Evolutionary conservation across 1,284 basidiomycete species (phyloP).

Genomic region (Sanguinoderma infundibulare): DNA sequence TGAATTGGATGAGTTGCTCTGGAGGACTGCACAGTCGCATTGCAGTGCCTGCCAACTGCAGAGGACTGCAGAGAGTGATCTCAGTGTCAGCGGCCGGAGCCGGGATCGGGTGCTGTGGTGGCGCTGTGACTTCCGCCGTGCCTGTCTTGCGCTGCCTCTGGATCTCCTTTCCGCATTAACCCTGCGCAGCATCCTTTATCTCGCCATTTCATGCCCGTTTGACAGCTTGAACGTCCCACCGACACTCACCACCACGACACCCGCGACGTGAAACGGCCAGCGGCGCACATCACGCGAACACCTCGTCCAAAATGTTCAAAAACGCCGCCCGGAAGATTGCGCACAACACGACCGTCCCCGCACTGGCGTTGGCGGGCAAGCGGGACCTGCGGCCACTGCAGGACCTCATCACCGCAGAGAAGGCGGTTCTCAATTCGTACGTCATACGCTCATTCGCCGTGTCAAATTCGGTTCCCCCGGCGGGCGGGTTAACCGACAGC

Average conservation of each 20-base stretch:
- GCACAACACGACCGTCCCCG: slow-evolving; percentile 82
- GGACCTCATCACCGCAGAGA: slow-evolving; percentile 90
- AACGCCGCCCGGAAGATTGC: slow-evolving; percentile 79
- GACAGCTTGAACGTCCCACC: background rate
- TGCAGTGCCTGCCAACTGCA: too few relatives aligned
- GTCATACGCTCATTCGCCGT: slow-evolving; percentile 33
- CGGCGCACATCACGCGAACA: background rate
- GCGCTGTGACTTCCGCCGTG: background rate
- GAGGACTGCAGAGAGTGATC: too few relatives aligned
- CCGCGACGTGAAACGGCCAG: background rate
- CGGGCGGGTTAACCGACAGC: background rate
- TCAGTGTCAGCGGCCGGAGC: background rate
- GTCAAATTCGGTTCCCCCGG: background rate
- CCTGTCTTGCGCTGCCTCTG: background rate
- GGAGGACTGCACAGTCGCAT: too few relatives aligned
- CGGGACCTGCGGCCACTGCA: slow-evolving; percentile 84
- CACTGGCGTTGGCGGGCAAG: slow-evolving; percentile 76
- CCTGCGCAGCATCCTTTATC: background rate
- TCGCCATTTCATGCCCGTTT: background rate
- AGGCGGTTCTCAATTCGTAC: slow-evolving; percentile 77
- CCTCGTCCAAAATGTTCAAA: slow-evolving; percentile 63
- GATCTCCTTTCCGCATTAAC: background rate
- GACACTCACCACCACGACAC: background rate
- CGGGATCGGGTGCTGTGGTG: background rate
- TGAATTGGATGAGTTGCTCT: too few relatives aligned